phyloP scores from a whole-genome alignment of 1,284 basidiomycete genomes.

The Puccinia triticina region DNA sequence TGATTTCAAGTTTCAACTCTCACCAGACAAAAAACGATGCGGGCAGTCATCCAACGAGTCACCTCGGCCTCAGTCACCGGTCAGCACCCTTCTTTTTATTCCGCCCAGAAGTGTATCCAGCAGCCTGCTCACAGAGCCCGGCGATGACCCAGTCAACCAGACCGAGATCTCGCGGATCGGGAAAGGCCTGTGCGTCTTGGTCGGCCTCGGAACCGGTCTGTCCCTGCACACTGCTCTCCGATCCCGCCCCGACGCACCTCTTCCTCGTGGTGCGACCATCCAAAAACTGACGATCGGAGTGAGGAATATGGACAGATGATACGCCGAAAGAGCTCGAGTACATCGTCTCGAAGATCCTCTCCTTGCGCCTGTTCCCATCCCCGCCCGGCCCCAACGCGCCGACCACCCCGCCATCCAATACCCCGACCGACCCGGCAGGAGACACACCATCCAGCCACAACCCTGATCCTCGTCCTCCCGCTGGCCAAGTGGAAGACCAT shows the following conservation, averaged over 20 bases:
- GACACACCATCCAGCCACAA: neutral
- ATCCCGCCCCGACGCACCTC: neutral
- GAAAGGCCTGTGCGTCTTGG: slow-evolving; percentile 78
- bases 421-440: neutral
- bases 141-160: slow-evolving; percentile 66
- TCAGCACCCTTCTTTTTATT: slow-evolving; percentile 57
- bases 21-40: too few species aligned
- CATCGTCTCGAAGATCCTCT: slow-evolving; percentile 78
- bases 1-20: too few species aligned
- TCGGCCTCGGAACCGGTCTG: slow-evolving; percentile 80
- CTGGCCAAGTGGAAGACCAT: too few species aligned
- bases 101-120: too few species aligned
- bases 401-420: neutral
- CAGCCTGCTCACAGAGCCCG: too few species aligned
- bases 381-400: neutral
- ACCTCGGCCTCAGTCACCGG: slow-evolving; percentile 73
- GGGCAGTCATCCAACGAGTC: slow-evolving; percentile 76
- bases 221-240: slow-evolving; percentile 40
- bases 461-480: too few species aligned
- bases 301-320: slow-evolving; percentile 69
- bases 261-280: too few species aligned
- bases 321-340: slow-evolving; percentile 70
- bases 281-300: slow-evolving; percentile 10
- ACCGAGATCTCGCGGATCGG: slow-evolving; percentile 76
- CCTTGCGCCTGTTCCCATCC: slow-evolving; percentile 44